Evolutionary conservation across 2,329 filamentous ascomycete species (phyloP), one percentile per base, ranked within the genome.

Genomic region (Fusarium paranaense): DNA sequence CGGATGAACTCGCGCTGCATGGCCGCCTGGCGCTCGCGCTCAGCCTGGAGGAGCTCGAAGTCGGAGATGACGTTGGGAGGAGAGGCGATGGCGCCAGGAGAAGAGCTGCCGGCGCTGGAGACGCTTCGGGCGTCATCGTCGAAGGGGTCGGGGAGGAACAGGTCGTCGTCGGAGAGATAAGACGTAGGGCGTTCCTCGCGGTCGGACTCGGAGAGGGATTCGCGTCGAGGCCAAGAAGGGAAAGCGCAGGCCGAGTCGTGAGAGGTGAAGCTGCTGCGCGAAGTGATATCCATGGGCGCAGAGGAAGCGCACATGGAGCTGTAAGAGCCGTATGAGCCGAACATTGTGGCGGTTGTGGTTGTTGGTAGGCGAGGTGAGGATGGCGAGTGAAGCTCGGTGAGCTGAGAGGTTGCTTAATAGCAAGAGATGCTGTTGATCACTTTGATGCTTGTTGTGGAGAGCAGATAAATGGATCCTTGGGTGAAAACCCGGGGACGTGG

Each of bases 151-250:
- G 85, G 79, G 66, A 88, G 85, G 81, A 90, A 88, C 64, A 92
- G 87, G 76, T 92, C 90, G 82, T 92, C 90, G 83, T 92, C 90
- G 47, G 89, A 90, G 72, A 92, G 85, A 81, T 87, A 90, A 1
- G 88, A 89, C 4, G 87, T 87, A 20, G 88, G 86, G 68, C 86
- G 85, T 73, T 85, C 81, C 74, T 82, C 80, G 63, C 79, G 78
- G 74, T 83, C 80, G 63, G 82, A 81, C 73, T 85, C 83, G 61
- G 83, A 84, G 69, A 90, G 85, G 42, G 87, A 89, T 18, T 85
- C 83, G 47, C 89, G 85, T 67, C 88, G 86, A 30, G 89, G 88
- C 89, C 89, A 91, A 27, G 87, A 90, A 32, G 89, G 89, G 74
- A 87, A 90, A 30, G 89, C 89, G 82, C 89, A 90, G 40, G 81